Evolutionary conservation across 2,329 filamentous ascomycete species (phyloP).

Genomic region (Xylaria sp.): DNA sequence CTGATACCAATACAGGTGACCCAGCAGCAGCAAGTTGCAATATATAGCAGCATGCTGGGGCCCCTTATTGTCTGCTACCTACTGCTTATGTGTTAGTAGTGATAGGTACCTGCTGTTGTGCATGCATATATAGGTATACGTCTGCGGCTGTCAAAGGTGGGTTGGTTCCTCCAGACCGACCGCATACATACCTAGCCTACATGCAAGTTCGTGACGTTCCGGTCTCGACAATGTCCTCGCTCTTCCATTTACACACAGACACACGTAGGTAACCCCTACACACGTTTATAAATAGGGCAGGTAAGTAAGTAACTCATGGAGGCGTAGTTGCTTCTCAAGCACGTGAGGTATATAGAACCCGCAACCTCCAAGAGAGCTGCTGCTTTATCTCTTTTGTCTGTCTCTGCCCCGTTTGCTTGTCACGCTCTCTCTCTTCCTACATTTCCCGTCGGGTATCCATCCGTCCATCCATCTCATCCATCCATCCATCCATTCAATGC

Average conservation of each 20-base stretch:
- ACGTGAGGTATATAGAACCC: background rate
- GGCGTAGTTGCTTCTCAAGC: background rate
- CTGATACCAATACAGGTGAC: no score
- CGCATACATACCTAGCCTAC: background rate
- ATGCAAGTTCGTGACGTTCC: background rate
- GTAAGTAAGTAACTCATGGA: background rate
- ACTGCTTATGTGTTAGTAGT: no score
- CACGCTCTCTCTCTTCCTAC: no score
- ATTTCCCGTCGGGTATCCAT: conserved; percentile 6
- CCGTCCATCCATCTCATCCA: no score
- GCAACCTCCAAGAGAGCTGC: background rate
- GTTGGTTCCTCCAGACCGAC: background rate
- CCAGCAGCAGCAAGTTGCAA: no score
- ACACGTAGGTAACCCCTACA: background rate
- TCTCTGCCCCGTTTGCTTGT: no score
- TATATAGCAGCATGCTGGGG: no score
- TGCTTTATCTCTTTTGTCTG: conserved; percentile 1
- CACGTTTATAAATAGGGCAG: background rate
- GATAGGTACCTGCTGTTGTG: no score
- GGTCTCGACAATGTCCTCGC: background rate
- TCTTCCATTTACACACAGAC: background rate
- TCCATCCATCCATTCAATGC: no score
- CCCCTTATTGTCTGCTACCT: no score
- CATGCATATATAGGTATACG: no score
- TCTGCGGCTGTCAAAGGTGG: no score